These are phyloP conservation scores for Cutaneotrichosporon sp. DNA, from an alignment of 1,284 basidiomycete species.

Conservation along the genomic window DNA sequence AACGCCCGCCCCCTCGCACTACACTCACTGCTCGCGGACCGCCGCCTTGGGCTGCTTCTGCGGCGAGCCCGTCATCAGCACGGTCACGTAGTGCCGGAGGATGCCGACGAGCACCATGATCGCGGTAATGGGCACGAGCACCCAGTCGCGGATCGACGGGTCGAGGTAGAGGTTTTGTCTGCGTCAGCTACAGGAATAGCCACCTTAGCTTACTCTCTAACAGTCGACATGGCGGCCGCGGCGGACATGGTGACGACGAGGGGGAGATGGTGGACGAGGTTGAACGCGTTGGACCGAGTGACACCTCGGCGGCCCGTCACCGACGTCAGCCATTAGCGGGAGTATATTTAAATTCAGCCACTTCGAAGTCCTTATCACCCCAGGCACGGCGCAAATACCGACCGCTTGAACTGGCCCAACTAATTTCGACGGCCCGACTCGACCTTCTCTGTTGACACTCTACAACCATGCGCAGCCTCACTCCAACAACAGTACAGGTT, in stretches of 20 bases:
- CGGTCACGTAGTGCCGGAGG: constrained; percentile 87
- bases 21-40: constrained; percentile 93
- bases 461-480: constrained; percentile 34
- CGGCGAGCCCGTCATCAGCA: constrained; percentile 79
- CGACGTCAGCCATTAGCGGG: background rate
- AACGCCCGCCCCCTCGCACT: too few relatives aligned
- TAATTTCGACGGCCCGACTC: background rate
- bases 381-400: background rate
- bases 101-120: constrained; percentile 98
- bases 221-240: constrained; percentile 12
- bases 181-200: constrained; percentile 5
- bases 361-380: background rate
- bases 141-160: constrained; percentile 82
- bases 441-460: background rate
- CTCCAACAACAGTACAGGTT: constrained; percentile 28
- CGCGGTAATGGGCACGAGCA: constrained; percentile 93
- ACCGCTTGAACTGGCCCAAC: background rate
- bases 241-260: constrained; percentile 1
- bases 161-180: constrained; percentile 71
- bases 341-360: background rate
- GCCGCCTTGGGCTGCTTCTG: constrained; percentile 76
- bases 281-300: background rate
- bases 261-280: background rate
- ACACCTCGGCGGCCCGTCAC: background rate
- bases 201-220: constrained; percentile 25